Conservation (phyloP, 2,329 filamentous ascomycete genomes). For the Bipolaris bicolor region DNA sequence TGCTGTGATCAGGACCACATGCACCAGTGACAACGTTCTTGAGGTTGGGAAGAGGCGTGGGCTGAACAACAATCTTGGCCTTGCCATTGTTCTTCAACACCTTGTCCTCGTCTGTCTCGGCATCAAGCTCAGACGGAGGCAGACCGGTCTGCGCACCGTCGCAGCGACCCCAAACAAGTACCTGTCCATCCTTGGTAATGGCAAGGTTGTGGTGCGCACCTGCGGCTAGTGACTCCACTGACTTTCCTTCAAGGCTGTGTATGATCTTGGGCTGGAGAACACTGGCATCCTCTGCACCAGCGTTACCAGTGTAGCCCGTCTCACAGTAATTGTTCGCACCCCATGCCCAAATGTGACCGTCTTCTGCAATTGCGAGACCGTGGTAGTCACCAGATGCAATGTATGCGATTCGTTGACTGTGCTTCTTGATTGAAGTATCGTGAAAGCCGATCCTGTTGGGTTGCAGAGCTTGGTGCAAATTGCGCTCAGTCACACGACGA, state of each 20-base stretch:
- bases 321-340: slow-evolving; percentile 88
- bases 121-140: slow-evolving; percentile 34
- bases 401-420: slow-evolving; percentile 62
- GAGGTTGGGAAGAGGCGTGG: slow-evolving; percentile 66
- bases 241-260: slow-evolving; percentile 65
- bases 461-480: slow-evolving; percentile 59
- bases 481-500: slow-evolving; percentile 66
- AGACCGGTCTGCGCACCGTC: slow-evolving; percentile 64
- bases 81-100: slow-evolving; percentile 62
- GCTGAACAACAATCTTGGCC: slow-evolving; percentile 74
- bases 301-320: slow-evolving; percentile 69
- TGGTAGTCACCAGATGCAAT: slow-evolving; percentile 79
- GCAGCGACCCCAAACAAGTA: slow-evolving; percentile 65
- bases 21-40: slow-evolving; percentile 62
- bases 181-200: slow-evolving; percentile 60
- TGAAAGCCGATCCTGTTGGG: slow-evolving; percentile 65
- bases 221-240: slow-evolving; percentile 72
- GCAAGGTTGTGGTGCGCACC: slow-evolving; percentile 76
- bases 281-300: slow-evolving; percentile 71
- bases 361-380: slow-evolving; percentile 74
- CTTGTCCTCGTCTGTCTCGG: slow-evolving; percentile 48
- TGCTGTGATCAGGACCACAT: slow-evolving; percentile 74
- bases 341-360: slow-evolving; percentile 78
- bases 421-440: slow-evolving; percentile 37
- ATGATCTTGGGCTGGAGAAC: slow-evolving; percentile 72